Evolutionary conservation across 2,329 filamentous ascomycete genomes (phyloP), one percentile per base, ranked within the genome.

Genomic region (Aquanectria penicillioides): DNA sequence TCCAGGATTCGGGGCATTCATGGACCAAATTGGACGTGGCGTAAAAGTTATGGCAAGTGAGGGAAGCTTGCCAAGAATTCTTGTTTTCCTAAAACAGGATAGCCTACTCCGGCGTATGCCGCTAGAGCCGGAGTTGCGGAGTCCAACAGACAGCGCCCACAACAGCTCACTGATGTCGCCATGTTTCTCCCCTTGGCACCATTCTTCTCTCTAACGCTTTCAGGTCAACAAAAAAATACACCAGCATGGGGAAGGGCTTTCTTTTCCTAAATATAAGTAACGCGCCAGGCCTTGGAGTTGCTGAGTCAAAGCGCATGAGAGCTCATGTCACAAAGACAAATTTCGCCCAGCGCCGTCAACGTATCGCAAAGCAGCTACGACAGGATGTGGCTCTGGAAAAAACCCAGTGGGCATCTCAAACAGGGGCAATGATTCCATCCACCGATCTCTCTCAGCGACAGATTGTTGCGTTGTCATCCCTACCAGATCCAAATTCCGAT

Each of bases 281-380:
- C 10, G 59, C 59, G 6, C 62, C 62, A 4, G 31, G 43, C 11
- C 53, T 68, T 1, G 56, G 57, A 5, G 18, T n/a, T 5, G 26
- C 48, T 3, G 57, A 57, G 51, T 28, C 59, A 4, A 64, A 59
- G 52, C 33, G 36, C 20, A 60, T 66, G 59, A 50, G 65, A 5
- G 64, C 64, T 4, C 65, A 68, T 37, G 56, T 68, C 36, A 68
- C 65, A 1, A 60, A 51, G 20, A 41, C 49, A 17, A 68, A 68
- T 20, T 68, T 68, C 33, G 59, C 57, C 13, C 36, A 53, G 13
- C 33, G 65, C n/a, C 56, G 65, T 7, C 36, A 41, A 26, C 60
- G 62, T 1, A 48, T 63, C 11, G 48, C 52, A 17, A 50, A 55
- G 18, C 23, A 56, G 31, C 31, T 34, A 23, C 49, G 43, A 11